Evolutionary conservation across 2,329 filamentous ascomycete species (phyloP), one percentile per base, ranked within the genome.

Genomic region (Talaromyces verruculosus): DNA sequence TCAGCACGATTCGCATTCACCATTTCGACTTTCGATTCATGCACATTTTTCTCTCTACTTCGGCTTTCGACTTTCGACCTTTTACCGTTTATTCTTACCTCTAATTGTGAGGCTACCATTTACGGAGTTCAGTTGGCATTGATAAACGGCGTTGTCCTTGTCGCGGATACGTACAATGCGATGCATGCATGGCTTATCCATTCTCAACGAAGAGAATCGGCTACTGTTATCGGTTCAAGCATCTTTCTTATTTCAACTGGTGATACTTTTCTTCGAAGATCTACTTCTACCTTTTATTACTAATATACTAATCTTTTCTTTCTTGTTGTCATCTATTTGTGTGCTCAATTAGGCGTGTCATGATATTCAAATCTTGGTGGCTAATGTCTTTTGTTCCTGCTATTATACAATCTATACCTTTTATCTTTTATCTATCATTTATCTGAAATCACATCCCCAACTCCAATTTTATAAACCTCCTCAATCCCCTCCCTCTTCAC

Each of bases 391-490:
- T 37, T 37, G 10, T 37, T 13, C 19, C 19, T 57, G 53, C 30
- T 57, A 57, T 57, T 22, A 25, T 57, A 57, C 33, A 57, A 57
- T 64, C 61, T 39, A 58, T 63, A 43, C 5, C 10, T 61, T n/a
- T 45, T 25, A 28, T 28, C 45, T 49, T 28, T 33, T 5, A 51
- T 51, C 22, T 22, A 33, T 53, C 2, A 53, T 30, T 25, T 10
- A 30, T 17, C 13, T 22, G 75, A 58, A 69, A 78, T 76, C 59
- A 77, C 61, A 70, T 79, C 78, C 63, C 72, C 70, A 67, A 78
- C 75, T 3, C 64, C 64, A 64, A 80, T 74, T 19, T 61, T 68
- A 73, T 81, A 81, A 30, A 81, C 74, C 65, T 72, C 75, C 15
- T 81, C 74, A 66, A 66, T 28, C n/a, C 43, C 49, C 69, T 70